phyloP scores from a whole-genome alignment of 2,329 filamentous ascomycete species.

The Trichothecium roseum region DNA sequence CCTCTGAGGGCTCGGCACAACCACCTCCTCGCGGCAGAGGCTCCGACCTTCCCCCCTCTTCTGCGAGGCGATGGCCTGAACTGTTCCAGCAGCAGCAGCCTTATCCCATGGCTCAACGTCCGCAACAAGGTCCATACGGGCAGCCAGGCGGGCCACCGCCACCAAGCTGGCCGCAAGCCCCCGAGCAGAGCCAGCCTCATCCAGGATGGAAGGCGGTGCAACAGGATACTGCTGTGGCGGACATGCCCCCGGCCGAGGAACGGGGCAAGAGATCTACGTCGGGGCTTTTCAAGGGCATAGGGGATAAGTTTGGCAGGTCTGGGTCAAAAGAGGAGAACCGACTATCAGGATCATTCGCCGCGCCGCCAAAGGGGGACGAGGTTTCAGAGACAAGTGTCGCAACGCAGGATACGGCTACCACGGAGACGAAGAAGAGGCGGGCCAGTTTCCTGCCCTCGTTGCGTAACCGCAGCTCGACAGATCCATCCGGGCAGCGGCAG shows the following conservation, averaged over 20 bases:
- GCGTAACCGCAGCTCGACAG: constrained; percentile 12
- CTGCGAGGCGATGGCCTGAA: constrained; percentile 38
- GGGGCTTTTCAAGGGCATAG: constrained; percentile 41
- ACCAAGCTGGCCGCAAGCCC: neutral
- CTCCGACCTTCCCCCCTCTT: constrained; percentile 34
- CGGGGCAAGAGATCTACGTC: constrained; percentile 26
- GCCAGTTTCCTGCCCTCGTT: constrained; percentile 27
- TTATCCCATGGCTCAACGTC: neutral
- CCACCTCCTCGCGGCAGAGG: neutral
- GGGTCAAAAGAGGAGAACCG: constrained; percentile 17
- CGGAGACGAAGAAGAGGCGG: constrained; percentile 24
- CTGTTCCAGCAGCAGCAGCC: constrained; percentile 26
- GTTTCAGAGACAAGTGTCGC: constrained; percentile 29
- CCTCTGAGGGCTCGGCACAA: neutral
- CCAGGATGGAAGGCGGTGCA: constrained; percentile 6
- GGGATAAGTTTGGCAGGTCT: constrained; percentile 28
- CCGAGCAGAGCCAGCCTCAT: neutral
- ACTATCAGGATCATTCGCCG: constrained; percentile 14
- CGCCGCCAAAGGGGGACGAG: constrained; percentile 17
- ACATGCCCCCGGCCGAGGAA: constrained; percentile 14
- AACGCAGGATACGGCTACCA: constrained; percentile 20
- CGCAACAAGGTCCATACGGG: neutral
- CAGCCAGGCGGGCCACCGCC: neutral
- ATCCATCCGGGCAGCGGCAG: constrained; percentile 5
- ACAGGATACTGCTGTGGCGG: neutral